These are phyloP conservation scores for Eucalyptus pumila DNA, from an alignment of 345 rosid genomes.

Conservation along the genomic window DNA sequence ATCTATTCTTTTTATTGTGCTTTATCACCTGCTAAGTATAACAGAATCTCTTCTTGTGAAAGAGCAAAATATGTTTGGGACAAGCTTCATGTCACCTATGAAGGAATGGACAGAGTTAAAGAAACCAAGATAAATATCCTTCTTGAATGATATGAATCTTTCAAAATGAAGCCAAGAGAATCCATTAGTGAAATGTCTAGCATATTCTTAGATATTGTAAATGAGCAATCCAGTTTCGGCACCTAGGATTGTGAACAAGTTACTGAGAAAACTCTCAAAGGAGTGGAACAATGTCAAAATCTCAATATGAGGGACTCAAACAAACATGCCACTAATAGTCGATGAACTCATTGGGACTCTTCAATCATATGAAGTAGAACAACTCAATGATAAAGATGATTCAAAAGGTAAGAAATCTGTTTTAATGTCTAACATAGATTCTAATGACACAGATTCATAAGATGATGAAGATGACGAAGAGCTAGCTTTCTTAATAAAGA, in stretches of 20 bases:
- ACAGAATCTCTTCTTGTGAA: background rate
- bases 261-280: background rate
- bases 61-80: background rate
- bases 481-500: background rate
- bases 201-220: background rate
- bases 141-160: background rate
- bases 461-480: background rate
- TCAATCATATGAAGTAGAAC: background rate
- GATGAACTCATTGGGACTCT: background rate
- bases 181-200: background rate
- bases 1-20: background rate
- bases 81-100: background rate
- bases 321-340: background rate
- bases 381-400: too few species aligned
- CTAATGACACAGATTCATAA: background rate
- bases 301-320: background rate
- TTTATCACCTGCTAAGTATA: background rate
- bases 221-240: background rate
- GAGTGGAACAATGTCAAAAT: background rate
- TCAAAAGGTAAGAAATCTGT: background rate
- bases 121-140: background rate
- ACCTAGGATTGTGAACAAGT: background rate
- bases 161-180: background rate
- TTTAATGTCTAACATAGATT: background rate
- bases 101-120: background rate